Evolutionary conservation across 805 yeast species (phyloP), one percentile per base, ranked within the genome.

Genomic region (Osmozyma mogii): DNA sequence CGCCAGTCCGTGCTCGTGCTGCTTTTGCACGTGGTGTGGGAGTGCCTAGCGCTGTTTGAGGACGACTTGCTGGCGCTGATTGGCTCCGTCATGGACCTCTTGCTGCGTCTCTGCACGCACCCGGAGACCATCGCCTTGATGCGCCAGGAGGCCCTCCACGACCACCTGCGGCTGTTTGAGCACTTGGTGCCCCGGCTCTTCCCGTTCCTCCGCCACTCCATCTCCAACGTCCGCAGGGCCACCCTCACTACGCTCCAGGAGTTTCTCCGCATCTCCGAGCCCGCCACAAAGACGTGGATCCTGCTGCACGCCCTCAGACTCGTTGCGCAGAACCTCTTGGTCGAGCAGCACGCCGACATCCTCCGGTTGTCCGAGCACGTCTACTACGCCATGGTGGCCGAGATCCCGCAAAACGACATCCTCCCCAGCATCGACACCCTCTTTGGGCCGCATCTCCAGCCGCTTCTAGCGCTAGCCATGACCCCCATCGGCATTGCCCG

Each of bases 401-500:
- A 78, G 43, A 60, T 69, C 9, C 30, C 36, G 6, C 28, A 42
- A 2, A 44, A 47, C 9, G 45, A 45, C 6, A 28, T 52, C 3
- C 61, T 55, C n/a, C 50, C 65, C 9, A 26, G 23, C 17, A 28
- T 43, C 16, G 27, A 21, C n/a, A 40, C 60, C 2, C 53, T 81
- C 38, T 73, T 85, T 38, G 53, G 61, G 3, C 58, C 61, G 4
- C 88, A 83, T 46, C 58, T 73, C 28, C 61, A 60, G 27, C 80
- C 85, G 6, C 61, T 79, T 36, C 56, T 81, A 30, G 70, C 76
- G 10, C 61, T 92, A 25, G 49, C 85, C 25, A 78, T 84, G 79
- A 89, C 97, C 0, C 99, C 99, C 3, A 82, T 92, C 35, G 98
- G 99, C 37, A 76, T 87, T 32, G 82, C 95, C 4, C 76, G 97